Percentiles rank a stretch among this genome's conserved stretches.
Evolutionary conservation across 73 alveolate species (phyloP).

Genomic region (Stentor roeselii): DNA sequence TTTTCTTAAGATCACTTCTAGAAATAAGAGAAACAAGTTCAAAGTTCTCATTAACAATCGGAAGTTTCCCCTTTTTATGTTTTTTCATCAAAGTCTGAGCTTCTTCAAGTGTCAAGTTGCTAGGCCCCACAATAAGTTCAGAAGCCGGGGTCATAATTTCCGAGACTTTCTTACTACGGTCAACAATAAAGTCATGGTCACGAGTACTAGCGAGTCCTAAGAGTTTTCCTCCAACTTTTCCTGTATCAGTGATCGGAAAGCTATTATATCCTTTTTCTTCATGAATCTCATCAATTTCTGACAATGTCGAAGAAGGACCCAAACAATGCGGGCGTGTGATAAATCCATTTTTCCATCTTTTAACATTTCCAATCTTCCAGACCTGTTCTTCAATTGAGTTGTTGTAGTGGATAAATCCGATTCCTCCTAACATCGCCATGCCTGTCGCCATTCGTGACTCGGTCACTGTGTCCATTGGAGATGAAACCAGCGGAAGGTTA

Average conservation of each 20-base stretch:
- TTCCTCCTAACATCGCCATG: slow-evolving; percentile 47
- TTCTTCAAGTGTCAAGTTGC: slow-evolving; percentile 33
- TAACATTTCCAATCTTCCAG: slow-evolving; percentile 28
- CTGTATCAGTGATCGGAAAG: slow-evolving; percentile 43
- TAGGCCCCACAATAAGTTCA: slow-evolving; percentile 29
- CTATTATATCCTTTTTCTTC: slow-evolving; percentile 33
- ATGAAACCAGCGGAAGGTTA: slow-evolving; percentile 46
- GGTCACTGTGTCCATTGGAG: slow-evolving; percentile 63
- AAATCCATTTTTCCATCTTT: slow-evolving; percentile 6
- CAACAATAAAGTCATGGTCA: slow-evolving; percentile 23
- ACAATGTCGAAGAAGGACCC: background rate
- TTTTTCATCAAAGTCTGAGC: slow-evolving; percentile 14
- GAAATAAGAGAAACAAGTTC: slow-evolving; percentile 42
- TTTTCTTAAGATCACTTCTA: slow-evolving; percentile 41
- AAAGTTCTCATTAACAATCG: slow-evolving; percentile 33
- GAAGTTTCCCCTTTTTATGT: slow-evolving; percentile 37
- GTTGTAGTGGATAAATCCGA: slow-evolving; percentile 45
- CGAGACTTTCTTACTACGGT: slow-evolving; percentile 29
- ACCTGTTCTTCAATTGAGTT: slow-evolving; percentile 36
- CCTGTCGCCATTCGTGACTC: slow-evolving; percentile 55
- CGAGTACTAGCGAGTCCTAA: slow-evolving; percentile 42
- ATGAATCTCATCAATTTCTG: slow-evolving; percentile 36
- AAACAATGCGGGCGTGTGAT: slow-evolving; percentile 1
- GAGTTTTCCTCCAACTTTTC: slow-evolving; percentile 38
- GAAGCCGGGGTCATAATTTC: slow-evolving; percentile 37